Conservation (phyloP, 148 eudicot genomes). For the Nepenthes mirabilis region DNA sequence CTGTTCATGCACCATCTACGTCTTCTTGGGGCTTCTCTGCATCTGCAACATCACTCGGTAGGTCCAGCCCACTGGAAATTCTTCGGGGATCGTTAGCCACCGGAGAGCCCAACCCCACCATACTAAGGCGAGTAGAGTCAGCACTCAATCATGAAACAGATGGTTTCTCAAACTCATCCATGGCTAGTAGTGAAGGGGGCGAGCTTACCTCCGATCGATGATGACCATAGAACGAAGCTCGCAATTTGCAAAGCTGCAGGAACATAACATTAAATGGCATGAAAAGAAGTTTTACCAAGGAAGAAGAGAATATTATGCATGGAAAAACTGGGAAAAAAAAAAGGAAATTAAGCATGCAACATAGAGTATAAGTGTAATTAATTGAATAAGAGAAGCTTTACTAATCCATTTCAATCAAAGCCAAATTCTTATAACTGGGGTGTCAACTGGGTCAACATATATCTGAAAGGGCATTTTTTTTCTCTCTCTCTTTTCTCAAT, state of each 20-base stretch:
- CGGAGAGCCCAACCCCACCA: slow-evolving; percentile 44
- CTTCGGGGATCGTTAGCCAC: slow-evolving; percentile 64
- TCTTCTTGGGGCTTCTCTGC: slow-evolving; percentile 19
- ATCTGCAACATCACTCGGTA: slow-evolving; percentile 38
- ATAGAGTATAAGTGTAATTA: too few species aligned
- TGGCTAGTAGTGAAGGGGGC: slow-evolving; percentile 1
- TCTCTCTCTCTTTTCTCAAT: too few species aligned
- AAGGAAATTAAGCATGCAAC: too few species aligned
- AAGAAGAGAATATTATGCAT: too few species aligned
- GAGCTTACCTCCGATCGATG: slow-evolving; percentile 50
- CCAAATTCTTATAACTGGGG: too few species aligned
- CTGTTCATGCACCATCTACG: background rate
- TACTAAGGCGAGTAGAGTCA: slow-evolving; percentile 29
- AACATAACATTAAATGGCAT: slow-evolving; percentile 1
- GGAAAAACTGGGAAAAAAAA: too few species aligned
- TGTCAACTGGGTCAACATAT: too few species aligned
- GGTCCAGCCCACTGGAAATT: slow-evolving; percentile 56
- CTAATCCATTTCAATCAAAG: too few species aligned
- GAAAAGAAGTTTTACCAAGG: background rate
- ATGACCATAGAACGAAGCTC: slow-evolving; percentile 89
- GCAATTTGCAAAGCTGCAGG: slow-evolving; percentile 75
- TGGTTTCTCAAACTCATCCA: background rate
- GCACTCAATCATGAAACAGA: background rate
- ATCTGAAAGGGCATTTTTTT: too few species aligned
- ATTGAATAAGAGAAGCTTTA: too few species aligned